A percentile compares a stretch with the other conserved stretches of the same genome.
Evolutionary conservation across 1,284 basidiomycete species (phyloP).

Genomic region (Rugosomyces carneus): DNA sequence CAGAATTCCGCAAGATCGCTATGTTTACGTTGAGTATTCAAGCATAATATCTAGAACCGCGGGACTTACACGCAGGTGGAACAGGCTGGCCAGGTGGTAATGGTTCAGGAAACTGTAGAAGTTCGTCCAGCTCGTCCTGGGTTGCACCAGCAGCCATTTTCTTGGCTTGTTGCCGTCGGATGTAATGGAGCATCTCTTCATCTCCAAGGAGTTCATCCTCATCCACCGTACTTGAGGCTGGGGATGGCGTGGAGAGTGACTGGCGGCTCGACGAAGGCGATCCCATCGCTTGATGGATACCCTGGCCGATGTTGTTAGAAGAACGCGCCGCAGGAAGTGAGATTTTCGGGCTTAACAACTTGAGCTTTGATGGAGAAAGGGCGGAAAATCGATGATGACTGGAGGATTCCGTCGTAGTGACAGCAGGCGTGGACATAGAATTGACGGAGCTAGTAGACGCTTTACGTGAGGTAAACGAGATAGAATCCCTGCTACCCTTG

Average conservation of each 20-base stretch:
- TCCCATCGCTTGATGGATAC: conserved; percentile 43
- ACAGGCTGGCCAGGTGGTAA: conserved; percentile 64
- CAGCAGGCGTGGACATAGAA: conserved; percentile 50
- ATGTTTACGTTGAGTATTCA: conserved; percentile 15
- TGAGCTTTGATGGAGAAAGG: conserved; percentile 76
- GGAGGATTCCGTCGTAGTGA: conserved; percentile 25
- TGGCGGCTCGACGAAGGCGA: conserved; percentile 72
- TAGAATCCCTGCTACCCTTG: conserved; percentile 67
- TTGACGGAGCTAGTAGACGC: conserved; percentile 72
- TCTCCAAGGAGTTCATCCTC: conserved; percentile 92
- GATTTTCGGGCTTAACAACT: conserved; percentile 73
- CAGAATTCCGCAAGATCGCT: conserved; percentile 61
- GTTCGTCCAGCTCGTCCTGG: conserved; percentile 82
- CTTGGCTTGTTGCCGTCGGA: conserved; percentile 84
- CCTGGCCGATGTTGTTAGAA: conserved; percentile 47
- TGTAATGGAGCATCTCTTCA: conserved; percentile 96
- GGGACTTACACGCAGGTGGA: conserved; percentile 63
- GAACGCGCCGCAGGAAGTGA: conserved; percentile 51
- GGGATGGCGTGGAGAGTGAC: conserved; percentile 77
- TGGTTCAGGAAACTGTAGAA: conserved; percentile 92
- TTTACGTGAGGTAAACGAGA: conserved; percentile 72
- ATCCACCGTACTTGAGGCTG: conserved; percentile 65
- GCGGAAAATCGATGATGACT: conserved; percentile 66
- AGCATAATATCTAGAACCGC: conserved; percentile 3
- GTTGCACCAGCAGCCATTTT: conserved; percentile 79